These are phyloP conservation scores for Penicillium palitans DNA, from an alignment of 2,329 filamentous ascomycete genomes.

Conservation along the genomic window DNA sequence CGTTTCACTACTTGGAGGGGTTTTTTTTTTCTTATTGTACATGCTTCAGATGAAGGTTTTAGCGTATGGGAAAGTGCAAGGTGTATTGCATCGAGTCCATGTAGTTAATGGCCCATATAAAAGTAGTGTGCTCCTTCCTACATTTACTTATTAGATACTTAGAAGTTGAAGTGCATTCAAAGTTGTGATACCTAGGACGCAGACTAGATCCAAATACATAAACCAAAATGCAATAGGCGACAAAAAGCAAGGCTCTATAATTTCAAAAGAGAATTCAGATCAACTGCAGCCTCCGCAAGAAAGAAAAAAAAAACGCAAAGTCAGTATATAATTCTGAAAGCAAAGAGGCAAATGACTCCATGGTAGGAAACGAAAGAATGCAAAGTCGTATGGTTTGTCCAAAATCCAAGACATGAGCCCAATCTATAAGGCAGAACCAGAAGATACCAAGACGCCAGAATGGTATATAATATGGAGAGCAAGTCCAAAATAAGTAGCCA, in stretches of 20 bases:
- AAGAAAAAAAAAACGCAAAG: background rate
- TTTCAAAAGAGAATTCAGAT: background rate
- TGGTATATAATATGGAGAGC: background rate
- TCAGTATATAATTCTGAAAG: background rate
- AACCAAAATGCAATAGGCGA: background rate
- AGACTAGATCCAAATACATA: background rate
- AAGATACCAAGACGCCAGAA: background rate
- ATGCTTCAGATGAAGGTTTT: slow-evolving; percentile 23
- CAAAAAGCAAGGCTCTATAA: background rate
- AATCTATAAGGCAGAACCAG: background rate
- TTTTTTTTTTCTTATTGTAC: slow-evolving; percentile 22
- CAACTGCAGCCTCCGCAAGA: background rate
- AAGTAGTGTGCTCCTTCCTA: background rate
- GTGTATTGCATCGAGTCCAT: background rate
- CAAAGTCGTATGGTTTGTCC: background rate
- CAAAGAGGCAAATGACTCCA: slow-evolving; percentile 5
- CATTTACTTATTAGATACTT: background rate
- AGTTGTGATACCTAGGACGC: background rate
- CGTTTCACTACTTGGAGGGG: slow-evolving; percentile 1
- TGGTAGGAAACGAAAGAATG: background rate
- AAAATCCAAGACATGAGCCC: background rate
- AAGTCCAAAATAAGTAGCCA: background rate
- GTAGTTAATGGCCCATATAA: background rate
- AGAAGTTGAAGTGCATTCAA: background rate
- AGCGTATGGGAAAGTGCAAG: slow-evolving; percentile 9